Evolutionary conservation across 1,139 yeast species (phyloP), one percentile per base, ranked within the genome.

Genomic region (Hansenula lynferdii): DNA sequence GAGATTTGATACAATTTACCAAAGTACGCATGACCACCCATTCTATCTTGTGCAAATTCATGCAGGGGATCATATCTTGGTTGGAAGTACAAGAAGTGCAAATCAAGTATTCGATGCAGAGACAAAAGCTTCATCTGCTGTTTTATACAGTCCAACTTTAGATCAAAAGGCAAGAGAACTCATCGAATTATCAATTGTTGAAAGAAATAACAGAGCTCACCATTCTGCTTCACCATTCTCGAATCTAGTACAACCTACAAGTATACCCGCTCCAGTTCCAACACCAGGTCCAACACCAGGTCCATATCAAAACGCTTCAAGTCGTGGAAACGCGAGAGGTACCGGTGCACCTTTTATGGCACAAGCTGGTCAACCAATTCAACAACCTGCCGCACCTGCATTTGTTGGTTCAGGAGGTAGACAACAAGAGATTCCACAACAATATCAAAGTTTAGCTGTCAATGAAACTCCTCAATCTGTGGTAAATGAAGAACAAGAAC

Each of bases 41-140:
- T 10, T 33, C 2, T 39, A 23, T 29, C 17, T 48, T 11, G 41
- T 42, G 7, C 44, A 41, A 11, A 32, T 31, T 7, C 4, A 4
- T 11, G 27, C 27, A 12, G 34, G 35, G 21, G 23, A 16, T 32
- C 17, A 32, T 3, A 10, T 20, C 4, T 20, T 35, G 8, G 37
- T 38, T 3, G 22, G 45, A 10, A 48, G 44, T 9, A 34, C 37
- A 8, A 41, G 42, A 3, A 38, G 45, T 19, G 42, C 38, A 6
- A 11, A 30, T 8, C 19, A 42, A 4, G 17, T 40, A 6, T 32
- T 28, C 7, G 44, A 42, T 3, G 50, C 50, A 2, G 42, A 44
- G 20, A 28, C 39, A 6, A 41, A 31, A 20, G 42, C 41, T 5
- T 42, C 43, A 1, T 27, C 40, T 1, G 31, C 23, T 29, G 34